phyloP scores from a whole-genome alignment of 305 asterid genomes.

The Plantago coronopus region DNA sequence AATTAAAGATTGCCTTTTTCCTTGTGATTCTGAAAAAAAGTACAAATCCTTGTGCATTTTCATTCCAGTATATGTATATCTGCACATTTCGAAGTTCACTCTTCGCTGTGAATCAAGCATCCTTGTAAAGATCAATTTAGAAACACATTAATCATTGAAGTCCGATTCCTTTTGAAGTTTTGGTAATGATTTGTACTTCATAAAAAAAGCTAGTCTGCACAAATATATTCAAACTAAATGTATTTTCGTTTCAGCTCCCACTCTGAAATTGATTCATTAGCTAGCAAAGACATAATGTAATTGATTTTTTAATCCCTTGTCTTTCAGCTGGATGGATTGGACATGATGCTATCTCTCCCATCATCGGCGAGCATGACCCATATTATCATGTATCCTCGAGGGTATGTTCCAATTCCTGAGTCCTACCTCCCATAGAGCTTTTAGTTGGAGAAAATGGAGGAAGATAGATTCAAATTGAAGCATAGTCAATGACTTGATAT shows the following conservation, averaged over 20 bases:
- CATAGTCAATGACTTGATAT: background rate
- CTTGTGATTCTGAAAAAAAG: no score
- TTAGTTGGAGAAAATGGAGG: background rate
- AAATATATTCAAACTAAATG: background rate
- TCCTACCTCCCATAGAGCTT: slow-evolving; percentile 21
- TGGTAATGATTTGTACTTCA: no score
- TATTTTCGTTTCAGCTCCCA: background rate
- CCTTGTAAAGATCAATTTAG: no score
- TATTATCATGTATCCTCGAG: slow-evolving; percentile 76
- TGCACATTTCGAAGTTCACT: no score
- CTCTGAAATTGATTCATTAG: slow-evolving; percentile 1
- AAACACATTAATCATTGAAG: no score
- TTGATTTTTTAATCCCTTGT: slow-evolving; percentile 23
- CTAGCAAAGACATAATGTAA: background rate
- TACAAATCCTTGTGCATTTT: no score
- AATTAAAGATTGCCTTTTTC: no score
- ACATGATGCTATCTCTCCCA: slow-evolving; percentile 81
- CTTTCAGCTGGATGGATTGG: slow-evolving; percentile 95
- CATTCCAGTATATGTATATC: no score
- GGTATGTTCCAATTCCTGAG: slow-evolving; percentile 40
- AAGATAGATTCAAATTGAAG: slow-evolving; percentile 2
- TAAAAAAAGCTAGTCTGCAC: background rate
- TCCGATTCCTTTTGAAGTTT: no score
- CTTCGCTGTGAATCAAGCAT: no score
- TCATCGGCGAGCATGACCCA: slow-evolving; percentile 85